Base-by-base conservation (phyloP, 2,329 filamentous ascomycete genomes). In the Aureobasidium sp. region DNA sequence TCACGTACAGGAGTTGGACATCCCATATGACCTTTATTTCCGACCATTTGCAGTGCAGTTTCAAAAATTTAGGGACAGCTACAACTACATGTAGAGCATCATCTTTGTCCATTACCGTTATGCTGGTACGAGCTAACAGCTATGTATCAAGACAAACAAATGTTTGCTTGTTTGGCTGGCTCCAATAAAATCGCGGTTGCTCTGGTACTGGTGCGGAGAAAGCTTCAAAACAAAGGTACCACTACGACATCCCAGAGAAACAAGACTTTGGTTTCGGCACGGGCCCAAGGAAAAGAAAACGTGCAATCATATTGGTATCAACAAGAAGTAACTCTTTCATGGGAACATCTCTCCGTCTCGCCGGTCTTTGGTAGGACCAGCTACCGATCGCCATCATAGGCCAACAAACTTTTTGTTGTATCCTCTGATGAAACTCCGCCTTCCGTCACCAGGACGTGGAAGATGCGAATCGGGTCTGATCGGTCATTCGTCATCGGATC, bases 381-480 rank as follows among this genome's bases (percentile, higher is more conserved):
- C 55, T 58, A 58, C 55, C 55, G 43, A 49, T 58, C 43, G 55
- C 25, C 55, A 46, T 6, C 55, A 57, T 6, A 45, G 33, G 55
- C 33, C 29, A 29, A 58, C 38, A 19, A 58, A 47, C 37, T 42
- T 58, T 58, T 58, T 58, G 8, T 31, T 58, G 42, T 58, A 9
- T 40, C 40, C 33, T 43, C 55, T 43, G 40, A 47, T 49, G 55
- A 40, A 31, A 31, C 55, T 29, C 25, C 17, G 23, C 51, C 40
- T 49, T 58, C 42, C 55, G 55, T 58, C 55, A 49, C 55, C 55
- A 58, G 55, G 55, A 58, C 55, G 55, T 58, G 21, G 43, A 40
- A 38, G 37, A 17, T 43, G 38, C 55, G 33, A 42, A 37, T 37
- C 40, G 40, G 21, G n/a, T 46, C 10, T 31, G 33, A 33, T 42